A percentile compares a stretch with the other conserved stretches of the same genome.
Evolutionary conservation across 2,329 filamentous ascomycete species (phyloP).

Genomic region (Grosmannia penicillata): DNA sequence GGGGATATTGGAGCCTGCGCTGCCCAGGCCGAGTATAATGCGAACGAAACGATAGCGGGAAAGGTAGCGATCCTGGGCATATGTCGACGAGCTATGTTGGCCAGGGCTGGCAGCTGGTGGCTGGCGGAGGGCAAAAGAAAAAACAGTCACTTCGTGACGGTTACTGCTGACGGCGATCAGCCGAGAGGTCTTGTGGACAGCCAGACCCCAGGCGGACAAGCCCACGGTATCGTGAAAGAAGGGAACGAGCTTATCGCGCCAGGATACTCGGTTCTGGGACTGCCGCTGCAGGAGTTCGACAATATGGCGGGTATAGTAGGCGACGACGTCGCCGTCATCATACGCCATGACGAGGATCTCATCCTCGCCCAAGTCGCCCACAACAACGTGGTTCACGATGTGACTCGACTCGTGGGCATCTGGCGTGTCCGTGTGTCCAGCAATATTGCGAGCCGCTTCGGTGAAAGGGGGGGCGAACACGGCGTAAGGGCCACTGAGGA

Average conservation of each 20-base stretch:
- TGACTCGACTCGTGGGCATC: slow-evolving; percentile 41
- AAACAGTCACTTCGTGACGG: slow-evolving; percentile 36
- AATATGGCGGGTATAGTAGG: slow-evolving; percentile 48
- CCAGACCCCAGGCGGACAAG: slow-evolving; percentile 74
- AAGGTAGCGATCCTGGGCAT: slow-evolving; percentile 20
- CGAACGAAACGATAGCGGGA: slow-evolving; percentile 32
- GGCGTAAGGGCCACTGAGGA: slow-evolving; percentile 34
- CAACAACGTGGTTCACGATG: slow-evolving; percentile 52
- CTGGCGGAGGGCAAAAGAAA: slow-evolving; percentile 25
- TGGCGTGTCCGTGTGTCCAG: slow-evolving; percentile 39
- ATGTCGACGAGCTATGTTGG: slow-evolving; percentile 9
- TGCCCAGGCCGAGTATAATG: slow-evolving; percentile 28
- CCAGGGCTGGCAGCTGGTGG: slow-evolving; percentile 8
- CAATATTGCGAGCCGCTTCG: slow-evolving; percentile 21
- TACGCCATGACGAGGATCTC: slow-evolving; percentile 55
- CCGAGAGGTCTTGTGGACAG: slow-evolving; percentile 66
- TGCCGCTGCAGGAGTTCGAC: slow-evolving; percentile 24
- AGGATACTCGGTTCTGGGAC: background rate
- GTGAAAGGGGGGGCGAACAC: slow-evolving; percentile 30
- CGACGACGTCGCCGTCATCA: slow-evolving; percentile 63
- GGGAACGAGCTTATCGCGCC: slow-evolving; percentile 11
- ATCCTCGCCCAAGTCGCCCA: slow-evolving; percentile 52
- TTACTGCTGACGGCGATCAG: slow-evolving; percentile 82
- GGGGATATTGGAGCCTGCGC: slow-evolving; percentile 31
- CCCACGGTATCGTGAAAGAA: slow-evolving; percentile 69